A percentile compares a stretch with the other conserved stretches of the same genome.
Evolutionary conservation across 768 basidiomycete genomes (phyloP).

Genomic region (Mycena galericulata): DNA sequence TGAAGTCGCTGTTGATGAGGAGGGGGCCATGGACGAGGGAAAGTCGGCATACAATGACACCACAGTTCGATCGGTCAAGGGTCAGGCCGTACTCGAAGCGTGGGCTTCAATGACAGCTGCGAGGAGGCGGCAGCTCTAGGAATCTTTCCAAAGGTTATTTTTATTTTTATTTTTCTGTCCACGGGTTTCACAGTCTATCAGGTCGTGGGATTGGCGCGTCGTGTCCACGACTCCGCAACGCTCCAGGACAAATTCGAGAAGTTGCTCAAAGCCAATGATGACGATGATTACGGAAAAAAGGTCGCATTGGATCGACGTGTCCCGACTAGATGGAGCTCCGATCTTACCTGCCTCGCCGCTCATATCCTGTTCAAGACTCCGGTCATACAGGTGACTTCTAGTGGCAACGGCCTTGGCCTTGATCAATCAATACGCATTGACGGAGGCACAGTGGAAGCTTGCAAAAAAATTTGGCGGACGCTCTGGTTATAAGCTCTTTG

Average conservation of each 20-base stretch:
- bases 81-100: neutral
- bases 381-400: conserved; percentile 40
- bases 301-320: conserved; percentile 35
- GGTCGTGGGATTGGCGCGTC: neutral
- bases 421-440: conserved; percentile 40
- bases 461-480: conserved; percentile 39
- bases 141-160: neutral
- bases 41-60: neutral
- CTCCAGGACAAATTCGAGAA: too few relatives aligned
- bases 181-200: neutral
- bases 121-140: neutral
- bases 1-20: too few relatives aligned
- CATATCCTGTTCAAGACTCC: conserved; percentile 41
- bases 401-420: too few relatives aligned
- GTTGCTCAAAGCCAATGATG: too few relatives aligned
- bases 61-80: neutral
- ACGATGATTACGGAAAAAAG: too few relatives aligned
- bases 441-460: conserved; percentile 40
- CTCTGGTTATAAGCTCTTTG: too few relatives aligned
- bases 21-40: too few relatives aligned
- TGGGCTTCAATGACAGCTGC: neutral
- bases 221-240: too few relatives aligned
- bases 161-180: neutral
- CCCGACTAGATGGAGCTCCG: conserved; percentile 48
- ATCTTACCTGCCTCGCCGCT: conserved; percentile 41